phyloP scores from a whole-genome alignment of 2,329 filamentous ascomycete genomes.

The Colletotrichum australisinense region DNA sequence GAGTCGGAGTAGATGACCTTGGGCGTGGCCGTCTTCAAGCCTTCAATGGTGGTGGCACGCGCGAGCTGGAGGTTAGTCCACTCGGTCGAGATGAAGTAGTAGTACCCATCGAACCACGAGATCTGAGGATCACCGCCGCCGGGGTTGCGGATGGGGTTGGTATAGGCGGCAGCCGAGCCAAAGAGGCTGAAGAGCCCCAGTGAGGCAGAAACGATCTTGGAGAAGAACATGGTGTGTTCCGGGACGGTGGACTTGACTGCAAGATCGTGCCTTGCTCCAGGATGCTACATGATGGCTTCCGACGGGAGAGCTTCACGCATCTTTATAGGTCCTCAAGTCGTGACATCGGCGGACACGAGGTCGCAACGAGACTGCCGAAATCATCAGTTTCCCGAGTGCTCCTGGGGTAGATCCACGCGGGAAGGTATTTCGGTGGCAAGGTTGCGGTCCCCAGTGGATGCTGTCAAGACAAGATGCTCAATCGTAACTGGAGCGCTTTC shows the following conservation, averaged over 20 bases:
- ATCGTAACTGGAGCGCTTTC: constrained; percentile 21
- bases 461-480: neutral
- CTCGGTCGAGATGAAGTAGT: constrained; percentile 67
- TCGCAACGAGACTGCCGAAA: neutral
- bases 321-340: neutral
- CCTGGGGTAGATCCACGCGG: constrained; percentile 3
- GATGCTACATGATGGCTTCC: neutral
- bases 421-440: neutral
- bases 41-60: constrained; percentile 63
- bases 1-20: constrained; percentile 62
- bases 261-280: neutral
- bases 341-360: neutral
- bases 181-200: constrained; percentile 35
- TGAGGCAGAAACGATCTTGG: constrained; percentile 16
- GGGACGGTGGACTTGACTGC: neutral
- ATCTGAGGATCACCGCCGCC: constrained; percentile 66
- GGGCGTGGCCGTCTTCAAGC: constrained; percentile 63
- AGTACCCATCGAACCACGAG: constrained; percentile 63
- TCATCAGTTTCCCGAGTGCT: neutral
- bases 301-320: neutral
- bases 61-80: constrained; percentile 68
- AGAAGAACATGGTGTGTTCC: constrained; percentile 8
- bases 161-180: constrained; percentile 49
- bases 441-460: neutral
- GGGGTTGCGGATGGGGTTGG: constrained; percentile 62